phyloP scores from a whole-genome alignment of 2,329 filamentous ascomycete species.

The Bertia moriformis region DNA sequence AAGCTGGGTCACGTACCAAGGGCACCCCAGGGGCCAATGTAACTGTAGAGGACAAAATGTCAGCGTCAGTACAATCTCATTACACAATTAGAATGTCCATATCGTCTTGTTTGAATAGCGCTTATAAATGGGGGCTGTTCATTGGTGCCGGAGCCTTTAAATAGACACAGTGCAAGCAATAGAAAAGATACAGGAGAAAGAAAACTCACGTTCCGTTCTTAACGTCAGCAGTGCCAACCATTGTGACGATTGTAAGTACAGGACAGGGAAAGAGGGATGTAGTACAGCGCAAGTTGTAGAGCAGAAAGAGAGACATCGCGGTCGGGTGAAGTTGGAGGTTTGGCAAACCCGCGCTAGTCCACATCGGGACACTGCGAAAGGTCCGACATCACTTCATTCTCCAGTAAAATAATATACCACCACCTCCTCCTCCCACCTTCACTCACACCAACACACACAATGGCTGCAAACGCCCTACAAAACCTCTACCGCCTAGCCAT shows the following conservation, averaged over 20 bases:
- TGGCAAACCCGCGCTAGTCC: conserved; percentile 15
- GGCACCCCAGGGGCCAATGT: conserved; percentile 59
- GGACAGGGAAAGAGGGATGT: conserved; percentile 4
- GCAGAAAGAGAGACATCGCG: conserved; percentile 7
- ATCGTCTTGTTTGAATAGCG: too few relatives aligned
- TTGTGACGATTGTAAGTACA: not conserved
- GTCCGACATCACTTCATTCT: conserved; percentile 4
- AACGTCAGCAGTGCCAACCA: not conserved
- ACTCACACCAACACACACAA: conserved; percentile 10
- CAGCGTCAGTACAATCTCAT: too few relatives aligned
- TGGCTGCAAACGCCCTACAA: conserved; percentile 37
- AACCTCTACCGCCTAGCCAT: conserved; percentile 55
- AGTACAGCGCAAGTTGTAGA: conserved; percentile 5
- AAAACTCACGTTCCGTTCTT: not conserved
- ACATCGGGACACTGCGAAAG: conserved; percentile 10
- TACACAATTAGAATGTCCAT: too few relatives aligned
- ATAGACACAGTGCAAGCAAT: too few relatives aligned
- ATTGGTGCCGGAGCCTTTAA: too few relatives aligned
- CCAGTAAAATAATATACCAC: conserved; percentile 19
- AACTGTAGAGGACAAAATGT: conserved; percentile 32
- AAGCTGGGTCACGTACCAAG: conserved; percentile 45
- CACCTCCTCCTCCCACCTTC: conserved; percentile 23
- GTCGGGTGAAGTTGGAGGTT: conserved; percentile 12
- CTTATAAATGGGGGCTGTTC: too few relatives aligned
- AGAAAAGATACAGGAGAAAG: too few relatives aligned